These are phyloP conservation scores for Anthoceros angustus DNA, from an alignment of 225 moss, liverwort and hornwort genomes.

Conservation along the genomic window DNA sequence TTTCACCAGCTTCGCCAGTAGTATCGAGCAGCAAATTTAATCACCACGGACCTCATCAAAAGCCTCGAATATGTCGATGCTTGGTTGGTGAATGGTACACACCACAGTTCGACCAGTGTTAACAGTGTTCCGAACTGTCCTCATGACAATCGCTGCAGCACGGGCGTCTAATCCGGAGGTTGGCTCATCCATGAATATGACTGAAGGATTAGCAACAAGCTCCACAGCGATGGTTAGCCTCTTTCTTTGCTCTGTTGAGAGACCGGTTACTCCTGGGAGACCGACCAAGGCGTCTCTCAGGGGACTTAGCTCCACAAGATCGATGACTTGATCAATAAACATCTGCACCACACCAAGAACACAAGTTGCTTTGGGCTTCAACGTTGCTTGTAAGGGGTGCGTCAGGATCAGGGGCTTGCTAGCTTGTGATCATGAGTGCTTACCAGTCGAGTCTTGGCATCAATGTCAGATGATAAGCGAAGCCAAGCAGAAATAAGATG, in stretches of 20 bases:
- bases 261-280: neutral
- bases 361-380: neutral
- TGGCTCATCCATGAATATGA: neutral
- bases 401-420: neutral
- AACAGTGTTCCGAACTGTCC: conserved; percentile 1
- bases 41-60: conserved; percentile 3
- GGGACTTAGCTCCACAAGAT: neutral
- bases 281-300: neutral
- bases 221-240: conserved; percentile 15
- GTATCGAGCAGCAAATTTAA: neutral
- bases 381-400: neutral
- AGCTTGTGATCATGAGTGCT: neutral
- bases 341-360: neutral
- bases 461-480: neutral
- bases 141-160: neutral
- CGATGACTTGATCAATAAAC: neutral
- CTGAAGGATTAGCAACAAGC: conserved; percentile 46
- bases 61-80: conserved; percentile 1
- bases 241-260: neutral
- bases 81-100: neutral
- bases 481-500: neutral
- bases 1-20: neutral
- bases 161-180: neutral
- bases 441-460: neutral
- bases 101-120: neutral